Percentiles rank a stretch among this genome's conserved stretches.
Evolutionary conservation across 106 monocot species (phyloP).

Genomic region (Narthecium ossifragum): DNA sequence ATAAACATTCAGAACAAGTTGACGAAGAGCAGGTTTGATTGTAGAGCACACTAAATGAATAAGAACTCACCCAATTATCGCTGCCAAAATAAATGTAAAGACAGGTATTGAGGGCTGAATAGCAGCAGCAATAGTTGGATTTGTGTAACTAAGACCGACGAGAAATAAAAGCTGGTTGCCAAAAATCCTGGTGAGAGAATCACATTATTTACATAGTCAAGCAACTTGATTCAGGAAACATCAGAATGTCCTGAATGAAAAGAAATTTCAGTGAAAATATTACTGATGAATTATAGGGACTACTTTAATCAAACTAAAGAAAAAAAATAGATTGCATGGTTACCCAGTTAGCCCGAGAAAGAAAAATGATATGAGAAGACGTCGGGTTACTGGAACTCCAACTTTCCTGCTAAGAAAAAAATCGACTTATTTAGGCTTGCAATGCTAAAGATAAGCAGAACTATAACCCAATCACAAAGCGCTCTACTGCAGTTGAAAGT

Average conservation of each 20-base stretch:
- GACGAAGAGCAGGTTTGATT: background rate
- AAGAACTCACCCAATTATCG: slow-evolving; percentile 52
- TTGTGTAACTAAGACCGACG: slow-evolving; percentile 85
- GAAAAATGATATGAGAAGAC: slow-evolving; percentile 69
- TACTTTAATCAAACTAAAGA: no score
- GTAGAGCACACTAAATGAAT: background rate
- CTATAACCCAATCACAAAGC: no score
- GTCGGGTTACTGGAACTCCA: slow-evolving; percentile 46
- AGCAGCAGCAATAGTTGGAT: slow-evolving; percentile 88
- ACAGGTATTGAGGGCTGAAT: slow-evolving; percentile 81
- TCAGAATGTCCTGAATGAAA: no score
- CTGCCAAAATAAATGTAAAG: slow-evolving; percentile 81
- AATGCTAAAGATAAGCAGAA: no score
- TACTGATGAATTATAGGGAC: no score
- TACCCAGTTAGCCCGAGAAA: slow-evolving; percentile 88
- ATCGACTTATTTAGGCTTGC: no score
- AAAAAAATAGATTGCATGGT: background rate
- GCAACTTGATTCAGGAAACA: no score
- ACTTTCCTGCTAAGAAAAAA: slow-evolving; percentile 38
- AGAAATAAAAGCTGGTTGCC: slow-evolving; percentile 90
- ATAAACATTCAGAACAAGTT: slow-evolving; percentile 1
- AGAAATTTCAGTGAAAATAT: no score
- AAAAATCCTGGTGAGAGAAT: slow-evolving; percentile 52
- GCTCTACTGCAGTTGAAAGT: no score
- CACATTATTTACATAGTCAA: no score